These are phyloP conservation scores for Ceratocystis colombiana DNA, from an alignment of 2,329 filamentous ascomycete genomes.

Conservation along the genomic window DNA sequence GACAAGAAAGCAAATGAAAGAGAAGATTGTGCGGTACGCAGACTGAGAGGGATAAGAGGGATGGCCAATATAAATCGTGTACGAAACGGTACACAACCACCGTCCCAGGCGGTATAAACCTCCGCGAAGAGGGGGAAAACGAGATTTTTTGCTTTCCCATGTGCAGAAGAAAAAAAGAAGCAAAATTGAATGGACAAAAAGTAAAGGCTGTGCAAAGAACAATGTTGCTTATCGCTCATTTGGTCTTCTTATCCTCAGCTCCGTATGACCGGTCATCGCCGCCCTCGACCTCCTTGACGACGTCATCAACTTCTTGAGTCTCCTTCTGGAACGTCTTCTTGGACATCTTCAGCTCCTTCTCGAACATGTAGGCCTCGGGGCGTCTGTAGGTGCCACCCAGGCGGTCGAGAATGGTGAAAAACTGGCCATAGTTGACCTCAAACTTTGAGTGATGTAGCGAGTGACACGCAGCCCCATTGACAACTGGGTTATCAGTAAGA, in stretches of 20 bases:
- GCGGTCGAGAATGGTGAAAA: constrained; percentile 85
- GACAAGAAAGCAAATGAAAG: constrained; percentile 9
- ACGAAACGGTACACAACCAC: background rate
- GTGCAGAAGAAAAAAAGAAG: background rate
- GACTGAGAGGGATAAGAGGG: background rate
- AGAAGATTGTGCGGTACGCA: background rate
- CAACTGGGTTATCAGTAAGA: constrained; percentile 74
- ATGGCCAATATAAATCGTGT: background rate
- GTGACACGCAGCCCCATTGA: constrained; percentile 94
- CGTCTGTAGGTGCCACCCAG: constrained; percentile 76
- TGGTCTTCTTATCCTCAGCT: constrained; percentile 40
- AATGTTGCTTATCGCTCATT: constrained; percentile 28
- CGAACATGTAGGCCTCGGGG: constrained; percentile 77
- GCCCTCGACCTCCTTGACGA: constrained; percentile 61
- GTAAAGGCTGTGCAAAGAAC: constrained; percentile 14
- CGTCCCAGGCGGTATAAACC: background rate
- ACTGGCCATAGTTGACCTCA: constrained; percentile 76
- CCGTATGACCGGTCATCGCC: constrained; percentile 44
- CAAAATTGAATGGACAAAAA: background rate
- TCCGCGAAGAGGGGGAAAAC: background rate
- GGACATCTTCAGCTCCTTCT: constrained; percentile 76
- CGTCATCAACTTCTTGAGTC: constrained; percentile 61
- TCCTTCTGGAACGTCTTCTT: constrained; percentile 70
- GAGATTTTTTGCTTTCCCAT: background rate
- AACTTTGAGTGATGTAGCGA: constrained; percentile 54